Base-by-base conservation (phyloP, 1,284 basidiomycete genomes). In the Trametes versicolor region DNA sequence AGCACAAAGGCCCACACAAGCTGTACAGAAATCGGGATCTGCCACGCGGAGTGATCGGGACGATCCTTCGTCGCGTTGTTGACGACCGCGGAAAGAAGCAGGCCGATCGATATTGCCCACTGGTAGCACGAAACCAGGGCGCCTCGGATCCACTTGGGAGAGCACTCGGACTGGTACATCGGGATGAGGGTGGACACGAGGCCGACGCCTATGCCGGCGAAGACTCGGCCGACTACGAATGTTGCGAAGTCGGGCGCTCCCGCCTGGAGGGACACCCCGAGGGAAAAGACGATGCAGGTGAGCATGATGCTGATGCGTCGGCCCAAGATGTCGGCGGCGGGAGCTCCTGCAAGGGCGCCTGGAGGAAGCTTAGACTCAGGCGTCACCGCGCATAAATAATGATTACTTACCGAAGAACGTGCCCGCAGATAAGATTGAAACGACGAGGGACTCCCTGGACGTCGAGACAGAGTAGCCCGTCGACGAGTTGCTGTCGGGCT, bases 191-290 rank as follows among this genome's bases (percentile, higher is more conserved):
- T 83, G n/a, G 85, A 87, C 58, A 86, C 83, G 71, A 90, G 82
- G 68, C 94, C 94, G 68, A 96, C 92, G 78, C 93, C 93, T 64
- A 94, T 76, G 78, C 94, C 94, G 45, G 93, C 93, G 69, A 95
- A 82, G 63, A 95, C 87, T 80, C 94, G 92, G 66, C 94, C 94
- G 64, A 87, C 85, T 69, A 88, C 83, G 76, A 92, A 90, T 53
- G 88, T 81, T 19, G 82, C 79, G 41, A 89, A 75, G 34, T 74
- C 78, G 1, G 80, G 79, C 1, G 88, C 76, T 50, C 86, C 90
- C 32, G 82, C 85, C 73, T 93, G 91, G 78, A 92, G 82, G 43
- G 86, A 82, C 62, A 91, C 83, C 77, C 92, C 92, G 67, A 89
- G 67, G 54, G 72, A 79, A 82, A 93, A 93, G 66, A 93, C 79